phyloP scores from a whole-genome alignment of 495 filamentous ascomycete genomes.

The Pyronema domesticum region DNA sequence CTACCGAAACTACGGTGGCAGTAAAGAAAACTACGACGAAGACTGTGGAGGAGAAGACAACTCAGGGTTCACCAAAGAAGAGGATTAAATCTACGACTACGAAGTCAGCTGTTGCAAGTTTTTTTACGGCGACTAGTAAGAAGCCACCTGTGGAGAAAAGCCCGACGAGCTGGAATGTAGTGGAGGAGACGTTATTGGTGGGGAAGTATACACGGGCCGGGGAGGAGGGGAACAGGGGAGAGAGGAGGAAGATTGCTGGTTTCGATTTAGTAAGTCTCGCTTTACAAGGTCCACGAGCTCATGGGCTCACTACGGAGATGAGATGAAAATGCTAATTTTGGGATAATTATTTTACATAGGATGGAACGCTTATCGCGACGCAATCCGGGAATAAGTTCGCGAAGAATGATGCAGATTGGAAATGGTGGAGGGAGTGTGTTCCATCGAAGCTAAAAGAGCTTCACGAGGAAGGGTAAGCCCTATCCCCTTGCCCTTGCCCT shows the following conservation, averaged over 20 bases:
- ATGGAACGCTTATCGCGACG: constrained; percentile 70
- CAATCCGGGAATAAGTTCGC: constrained; percentile 65
- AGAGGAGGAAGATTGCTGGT: constrained; percentile 48
- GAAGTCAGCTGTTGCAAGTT: constrained; percentile 49
- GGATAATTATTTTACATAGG: constrained; percentile 31
- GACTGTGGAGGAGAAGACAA: no score
- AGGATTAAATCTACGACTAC: constrained; percentile 1
- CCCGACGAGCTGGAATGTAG: constrained; percentile 46
- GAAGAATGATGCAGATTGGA: constrained; percentile 62
- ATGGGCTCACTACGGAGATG: no score
- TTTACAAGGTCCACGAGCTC: neutral
- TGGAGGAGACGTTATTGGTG: constrained; percentile 55
- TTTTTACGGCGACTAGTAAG: constrained; percentile 77
- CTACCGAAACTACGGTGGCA: no score
- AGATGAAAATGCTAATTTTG: neutral
- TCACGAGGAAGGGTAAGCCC: constrained; percentile 48
- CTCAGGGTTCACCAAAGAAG: neutral
- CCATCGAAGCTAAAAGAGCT: constrained; percentile 46
- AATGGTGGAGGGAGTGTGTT: constrained; percentile 74
- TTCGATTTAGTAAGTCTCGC: constrained; percentile 64
- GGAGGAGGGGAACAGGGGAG: neutral
- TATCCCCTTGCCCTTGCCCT: no score
- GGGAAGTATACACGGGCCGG: constrained; percentile 42
- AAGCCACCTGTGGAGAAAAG: constrained; percentile 51
- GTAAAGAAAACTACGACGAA: no score